Percentiles rank a stretch among this genome's conserved stretches.
Conservation (phyloP, 768 basidiomycete genomes). For the Lactarius tabidus region DNA sequence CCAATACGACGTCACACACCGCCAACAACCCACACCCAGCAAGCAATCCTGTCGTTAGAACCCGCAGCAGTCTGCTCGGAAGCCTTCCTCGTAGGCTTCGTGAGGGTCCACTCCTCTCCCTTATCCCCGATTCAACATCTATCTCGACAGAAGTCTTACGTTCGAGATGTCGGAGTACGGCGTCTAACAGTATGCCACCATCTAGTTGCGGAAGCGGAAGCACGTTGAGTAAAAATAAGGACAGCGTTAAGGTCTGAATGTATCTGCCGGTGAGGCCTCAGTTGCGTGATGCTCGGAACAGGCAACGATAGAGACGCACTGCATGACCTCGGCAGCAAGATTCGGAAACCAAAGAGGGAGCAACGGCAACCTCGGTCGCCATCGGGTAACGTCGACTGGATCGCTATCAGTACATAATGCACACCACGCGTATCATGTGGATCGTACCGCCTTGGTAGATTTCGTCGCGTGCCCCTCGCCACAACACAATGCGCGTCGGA, state of each 20-base stretch:
- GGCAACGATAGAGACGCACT: slow-evolving; percentile 42
- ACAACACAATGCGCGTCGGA: slow-evolving; percentile 47
- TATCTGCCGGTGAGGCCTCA: slow-evolving; percentile 42
- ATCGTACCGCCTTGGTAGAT: slow-evolving; percentile 60
- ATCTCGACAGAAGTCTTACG: background rate
- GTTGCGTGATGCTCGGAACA: background rate
- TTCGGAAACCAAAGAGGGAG: slow-evolving; percentile 40
- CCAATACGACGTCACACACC: slow-evolving; percentile 2
- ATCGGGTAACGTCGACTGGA: slow-evolving; percentile 50
- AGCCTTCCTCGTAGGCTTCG: background rate
- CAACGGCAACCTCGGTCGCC: slow-evolving; percentile 42
- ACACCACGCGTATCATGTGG: background rate
- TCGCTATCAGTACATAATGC: slow-evolving; percentile 1
- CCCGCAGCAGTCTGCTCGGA: slow-evolving; percentile 16
- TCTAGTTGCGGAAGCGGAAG: slow-evolving; percentile 71
- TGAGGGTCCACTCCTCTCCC: background rate
- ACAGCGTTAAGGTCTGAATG: slow-evolving; percentile 60
- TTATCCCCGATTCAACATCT: slow-evolving; percentile 18
- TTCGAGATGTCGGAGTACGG: slow-evolving; percentile 26
- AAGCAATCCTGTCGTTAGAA: slow-evolving; percentile 8
- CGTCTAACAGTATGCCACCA: slow-evolving; percentile 55
- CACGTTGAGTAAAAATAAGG: slow-evolving; percentile 78
- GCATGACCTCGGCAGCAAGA: slow-evolving; percentile 42
- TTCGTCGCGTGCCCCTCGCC: slow-evolving; percentile 67
- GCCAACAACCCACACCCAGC: slow-evolving; percentile 16